Conservation (phyloP, 192 early-diverging fungal genomes). For the Rhizoclosmatium globosum region DNA sequence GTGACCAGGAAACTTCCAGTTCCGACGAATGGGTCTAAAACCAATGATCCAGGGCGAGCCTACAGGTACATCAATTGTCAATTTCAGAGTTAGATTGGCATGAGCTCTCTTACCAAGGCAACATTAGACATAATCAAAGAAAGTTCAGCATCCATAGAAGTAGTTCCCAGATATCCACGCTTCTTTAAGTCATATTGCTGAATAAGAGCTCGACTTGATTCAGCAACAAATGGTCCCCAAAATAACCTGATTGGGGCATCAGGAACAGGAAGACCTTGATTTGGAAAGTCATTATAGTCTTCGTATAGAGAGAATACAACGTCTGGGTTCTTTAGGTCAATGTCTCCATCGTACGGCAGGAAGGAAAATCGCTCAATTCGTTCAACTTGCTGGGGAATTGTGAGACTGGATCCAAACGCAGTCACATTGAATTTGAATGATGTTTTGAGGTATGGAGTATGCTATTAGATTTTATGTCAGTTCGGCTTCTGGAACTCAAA, state of each 20-base stretch:
- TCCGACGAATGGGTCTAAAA: constrained; percentile 97
- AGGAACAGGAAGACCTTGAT: constrained; percentile 24
- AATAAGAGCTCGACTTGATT: constrained; percentile 75
- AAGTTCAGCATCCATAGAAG: constrained; percentile 98
- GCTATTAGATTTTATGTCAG: background rate
- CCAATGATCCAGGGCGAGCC: constrained; percentile 73
- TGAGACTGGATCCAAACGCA: constrained; percentile 78
- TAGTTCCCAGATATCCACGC: constrained; percentile 92
- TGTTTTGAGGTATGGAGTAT: constrained; percentile 32
- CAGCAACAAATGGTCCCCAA: constrained; percentile 77
- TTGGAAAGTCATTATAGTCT: constrained; percentile 64
- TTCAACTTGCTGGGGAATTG: constrained; percentile 74
- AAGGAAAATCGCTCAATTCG: constrained; percentile 88
- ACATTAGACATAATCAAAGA: constrained; percentile 97
- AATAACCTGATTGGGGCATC: constrained; percentile 52
- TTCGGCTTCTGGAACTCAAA: background rate
- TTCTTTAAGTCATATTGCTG: constrained; percentile 95
- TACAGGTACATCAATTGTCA: constrained; percentile 3
- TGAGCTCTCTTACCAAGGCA: constrained; percentile 68
- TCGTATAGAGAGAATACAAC: constrained; percentile 78
- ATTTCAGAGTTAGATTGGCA: background rate
- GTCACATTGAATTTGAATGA: constrained; percentile 65
- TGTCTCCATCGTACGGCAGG: constrained; percentile 82
- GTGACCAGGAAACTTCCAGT: constrained; percentile 93
- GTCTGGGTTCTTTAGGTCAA: constrained; percentile 84